Evolutionary conservation across 2,329 filamentous ascomycete genomes (phyloP), one percentile per base, ranked within the genome.

Genomic region (Rhexocercosporidium sp.): DNA sequence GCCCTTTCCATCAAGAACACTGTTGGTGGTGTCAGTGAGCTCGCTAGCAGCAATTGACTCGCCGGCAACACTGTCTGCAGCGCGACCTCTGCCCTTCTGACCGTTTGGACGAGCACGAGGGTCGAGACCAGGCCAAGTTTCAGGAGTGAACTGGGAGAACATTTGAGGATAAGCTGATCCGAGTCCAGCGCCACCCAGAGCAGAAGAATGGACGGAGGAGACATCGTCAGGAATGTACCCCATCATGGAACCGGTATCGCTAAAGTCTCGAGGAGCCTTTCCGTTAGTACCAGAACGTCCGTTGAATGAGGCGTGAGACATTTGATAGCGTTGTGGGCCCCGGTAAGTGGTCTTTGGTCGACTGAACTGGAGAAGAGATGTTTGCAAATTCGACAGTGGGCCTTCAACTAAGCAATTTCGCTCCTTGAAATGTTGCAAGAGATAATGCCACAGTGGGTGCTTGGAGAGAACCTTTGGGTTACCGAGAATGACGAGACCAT

Each of bases 391-490:
- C 69, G 92, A 96, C 71, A 99, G 84, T 22, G 96, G 95, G 0
- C 96, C 96, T 78, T 99, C 96, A 6, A 99, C 96, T 14, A 99
- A 88, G 78, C 95, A 98, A 75, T 97, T 96, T 74, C 90, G 90
- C 78, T 98, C 94, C 83, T 98, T 98, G 86, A 97, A 99, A 79
- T 99, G 96, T 46, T 95, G 86, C 41, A 99, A 85, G 29, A 99
- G 87, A 76, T 94, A 94, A 78, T 99, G 96, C 96, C 96, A 99
- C 46, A 99, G 85, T 70, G 97, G 96, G 78, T 99, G 96, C 84
- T 99, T 99, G 47, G 94, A 96, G 51, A 99, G 83, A 44, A 99
- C 94, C 82, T 98, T 98, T 37, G 96, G 96, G 77, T 99, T 99
- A 70, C 96, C 96, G 9, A 99, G 89, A 76, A 99, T 97, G 68